Evolutionary conservation across 2,329 filamentous ascomycete species (phyloP).

Genomic region (Talaromyces sp.): DNA sequence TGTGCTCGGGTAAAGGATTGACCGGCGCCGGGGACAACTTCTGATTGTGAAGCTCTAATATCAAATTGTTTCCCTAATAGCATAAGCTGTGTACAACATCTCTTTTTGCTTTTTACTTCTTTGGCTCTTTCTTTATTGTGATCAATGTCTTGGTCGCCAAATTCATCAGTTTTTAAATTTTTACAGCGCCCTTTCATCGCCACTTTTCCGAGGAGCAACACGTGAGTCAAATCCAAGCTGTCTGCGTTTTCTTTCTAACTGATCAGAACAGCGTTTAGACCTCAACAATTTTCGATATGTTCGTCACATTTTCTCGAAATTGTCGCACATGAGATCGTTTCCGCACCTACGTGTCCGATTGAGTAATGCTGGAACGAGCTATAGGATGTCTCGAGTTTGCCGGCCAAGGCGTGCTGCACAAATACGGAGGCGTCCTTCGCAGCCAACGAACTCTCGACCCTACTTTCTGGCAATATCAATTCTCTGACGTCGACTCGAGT

Average conservation of each 20-base stretch:
- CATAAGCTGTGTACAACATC: not conserved
- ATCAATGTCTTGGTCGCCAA: not conserved
- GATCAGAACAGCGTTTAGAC: not conserved
- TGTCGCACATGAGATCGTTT: not conserved
- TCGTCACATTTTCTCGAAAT: not conserved
- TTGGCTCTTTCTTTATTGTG: not conserved
- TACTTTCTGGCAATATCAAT: constrained; percentile 36
- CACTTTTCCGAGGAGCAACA: not conserved
- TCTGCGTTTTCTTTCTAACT: not conserved
- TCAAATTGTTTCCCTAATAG: constrained; percentile 11
- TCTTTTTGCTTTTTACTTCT: not conserved
- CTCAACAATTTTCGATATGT: constrained; percentile 4
- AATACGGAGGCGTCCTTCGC: constrained; percentile 39
- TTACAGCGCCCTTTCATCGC: not conserved
- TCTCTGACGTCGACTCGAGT: constrained; percentile 28
- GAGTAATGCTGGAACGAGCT: constrained; percentile 53
- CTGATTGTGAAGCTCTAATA: constrained; percentile 8
- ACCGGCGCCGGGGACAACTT: constrained; percentile 19
- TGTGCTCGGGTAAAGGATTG: constrained; percentile 19
- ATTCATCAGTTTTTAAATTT: not conserved
- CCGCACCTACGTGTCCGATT: not conserved
- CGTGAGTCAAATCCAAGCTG: not conserved
- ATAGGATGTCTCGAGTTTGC: constrained; percentile 50
- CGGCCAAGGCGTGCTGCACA: constrained; percentile 45
- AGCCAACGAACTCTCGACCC: constrained; percentile 34